These are phyloP conservation scores for Aquilaria malaccensis DNA, from an alignment of 345 rosid genomes.

Conservation along the genomic window DNA sequence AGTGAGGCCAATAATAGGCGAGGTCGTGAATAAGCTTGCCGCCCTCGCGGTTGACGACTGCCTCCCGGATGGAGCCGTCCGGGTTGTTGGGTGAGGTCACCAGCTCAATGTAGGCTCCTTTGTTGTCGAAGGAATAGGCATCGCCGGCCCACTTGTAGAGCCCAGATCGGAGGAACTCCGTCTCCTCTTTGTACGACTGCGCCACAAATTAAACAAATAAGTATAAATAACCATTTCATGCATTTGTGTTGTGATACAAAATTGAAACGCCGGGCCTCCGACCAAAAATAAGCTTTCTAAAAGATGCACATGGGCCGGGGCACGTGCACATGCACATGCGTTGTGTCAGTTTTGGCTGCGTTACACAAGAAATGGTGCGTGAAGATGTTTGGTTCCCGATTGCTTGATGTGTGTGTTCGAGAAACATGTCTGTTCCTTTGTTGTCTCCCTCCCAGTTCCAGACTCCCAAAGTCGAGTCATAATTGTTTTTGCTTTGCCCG, in stretches of 20 bases:
- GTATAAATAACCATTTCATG: not conserved
- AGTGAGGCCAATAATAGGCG: constrained; percentile 93
- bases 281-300: no score
- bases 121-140: constrained; percentile 46
- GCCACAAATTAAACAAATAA: not conserved
- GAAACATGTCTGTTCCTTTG: constrained; percentile 62
- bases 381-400: constrained; percentile 24
- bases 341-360: constrained; percentile 21
- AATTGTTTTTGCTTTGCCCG: no score
- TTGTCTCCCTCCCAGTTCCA: constrained; percentile 14
- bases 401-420: constrained; percentile 25
- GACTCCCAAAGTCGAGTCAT: no score
- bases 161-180: constrained; percentile 45
- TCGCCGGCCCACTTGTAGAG: constrained; percentile 88
- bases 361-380: constrained; percentile 25
- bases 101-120: constrained; percentile 59
- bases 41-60: constrained; percentile 56
- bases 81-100: constrained; percentile 85
- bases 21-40: constrained; percentile 70
- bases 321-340: constrained; percentile 48
- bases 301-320: no score
- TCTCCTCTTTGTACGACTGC: constrained; percentile 60
- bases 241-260: no score
- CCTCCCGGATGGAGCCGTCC: constrained; percentile 55
- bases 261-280: no score